A percentile compares a stretch with the other conserved stretches of the same genome.
phyloP scores from a whole-genome alignment of 306 rosid genomes.

The Vigna trinervia region DNA sequence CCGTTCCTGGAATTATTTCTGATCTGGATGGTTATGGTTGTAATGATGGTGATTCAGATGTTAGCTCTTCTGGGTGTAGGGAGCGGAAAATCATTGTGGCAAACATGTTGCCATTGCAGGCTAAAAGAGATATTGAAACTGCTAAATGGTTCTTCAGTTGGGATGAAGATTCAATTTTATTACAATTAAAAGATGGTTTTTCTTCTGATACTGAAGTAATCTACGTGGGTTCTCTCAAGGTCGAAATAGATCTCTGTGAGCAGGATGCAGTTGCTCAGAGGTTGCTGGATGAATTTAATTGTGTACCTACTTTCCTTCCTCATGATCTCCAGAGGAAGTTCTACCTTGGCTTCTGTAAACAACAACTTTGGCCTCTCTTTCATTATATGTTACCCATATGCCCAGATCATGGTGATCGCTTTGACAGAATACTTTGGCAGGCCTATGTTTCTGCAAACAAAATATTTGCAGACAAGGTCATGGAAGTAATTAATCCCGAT shows the following conservation, averaged over 20 bases:
- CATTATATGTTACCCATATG: constrained; percentile 90
- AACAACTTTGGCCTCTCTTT: constrained; percentile 87
- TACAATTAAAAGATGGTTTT: constrained; percentile 78
- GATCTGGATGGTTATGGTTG: constrained; percentile 58
- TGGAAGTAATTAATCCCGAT: constrained; percentile 84
- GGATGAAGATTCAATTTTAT: constrained; percentile 76
- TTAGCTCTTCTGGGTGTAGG: constrained; percentile 59
- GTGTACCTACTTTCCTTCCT: constrained; percentile 83
- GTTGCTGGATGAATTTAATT: constrained; percentile 70
- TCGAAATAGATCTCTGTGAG: constrained; percentile 65
- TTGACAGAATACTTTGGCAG: constrained; percentile 79
- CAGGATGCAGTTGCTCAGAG: constrained; percentile 85
- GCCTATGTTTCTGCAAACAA: constrained; percentile 90
- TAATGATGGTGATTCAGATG: constrained; percentile 72
- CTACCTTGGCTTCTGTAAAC: constrained; percentile 80
- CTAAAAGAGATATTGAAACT: constrained; percentile 68
- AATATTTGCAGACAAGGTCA: constrained; percentile 84
- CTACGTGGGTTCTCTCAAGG: constrained; percentile 85
- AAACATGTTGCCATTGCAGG: constrained; percentile 79
- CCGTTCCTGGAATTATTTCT: constrained; percentile 78
- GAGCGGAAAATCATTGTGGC: constrained; percentile 86
- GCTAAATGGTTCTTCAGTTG: constrained; percentile 76
- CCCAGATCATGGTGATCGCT: constrained; percentile 81
- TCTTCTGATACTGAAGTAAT: constrained; percentile 73
- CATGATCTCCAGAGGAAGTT: constrained; percentile 70